A percentile compares a stretch with the other conserved stretches of the same genome.
These are phyloP conservation scores for Rubroboletus satanas DNA, from an alignment of 768 basidiomycete species.

Conservation along the genomic window DNA sequence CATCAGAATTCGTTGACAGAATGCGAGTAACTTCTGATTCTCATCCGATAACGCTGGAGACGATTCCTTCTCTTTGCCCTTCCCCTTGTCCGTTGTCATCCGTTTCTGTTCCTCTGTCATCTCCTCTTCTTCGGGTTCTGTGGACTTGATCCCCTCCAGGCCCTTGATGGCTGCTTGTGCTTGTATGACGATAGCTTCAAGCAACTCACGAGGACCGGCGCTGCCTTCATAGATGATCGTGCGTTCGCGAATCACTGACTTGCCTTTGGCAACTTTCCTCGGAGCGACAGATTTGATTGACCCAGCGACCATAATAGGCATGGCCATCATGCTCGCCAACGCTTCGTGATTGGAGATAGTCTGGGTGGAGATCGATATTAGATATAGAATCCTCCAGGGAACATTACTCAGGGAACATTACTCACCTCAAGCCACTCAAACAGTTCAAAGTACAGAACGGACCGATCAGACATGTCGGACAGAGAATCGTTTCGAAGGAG, in stretches of 20 bases:
- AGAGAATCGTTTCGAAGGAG: constrained; percentile 90
- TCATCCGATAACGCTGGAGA: constrained; percentile 55
- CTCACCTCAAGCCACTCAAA: constrained; percentile 89
- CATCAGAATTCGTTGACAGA: constrained; percentile 81
- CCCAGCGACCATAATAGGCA: constrained; percentile 88
- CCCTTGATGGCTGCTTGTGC: constrained; percentile 90
- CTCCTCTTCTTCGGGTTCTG: constrained; percentile 50
- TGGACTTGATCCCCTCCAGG: constrained; percentile 58
- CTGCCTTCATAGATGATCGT: constrained; percentile 88
- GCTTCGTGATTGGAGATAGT: constrained; percentile 93
- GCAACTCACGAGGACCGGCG: constrained; percentile 83
- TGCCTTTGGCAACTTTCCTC: constrained; percentile 46
- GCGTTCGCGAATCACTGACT: constrained; percentile 65
- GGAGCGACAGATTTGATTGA: constrained; percentile 61
- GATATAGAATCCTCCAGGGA: neutral
- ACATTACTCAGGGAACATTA: constrained; percentile 26
- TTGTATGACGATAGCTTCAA: constrained; percentile 90
- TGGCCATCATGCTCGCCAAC: constrained; percentile 92
- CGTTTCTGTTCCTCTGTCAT: constrained; percentile 90
- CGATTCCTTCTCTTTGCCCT: constrained; percentile 50
- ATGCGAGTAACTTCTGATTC: constrained; percentile 70
- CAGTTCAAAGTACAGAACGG: constrained; percentile 80
- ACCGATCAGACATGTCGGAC: constrained; percentile 90
- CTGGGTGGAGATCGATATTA: constrained; percentile 37
- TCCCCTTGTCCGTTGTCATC: constrained; percentile 68